Conservation (phyloP, 2,329 filamentous ascomycete genomes). For the Pyrenophora seminiperda region DNA sequence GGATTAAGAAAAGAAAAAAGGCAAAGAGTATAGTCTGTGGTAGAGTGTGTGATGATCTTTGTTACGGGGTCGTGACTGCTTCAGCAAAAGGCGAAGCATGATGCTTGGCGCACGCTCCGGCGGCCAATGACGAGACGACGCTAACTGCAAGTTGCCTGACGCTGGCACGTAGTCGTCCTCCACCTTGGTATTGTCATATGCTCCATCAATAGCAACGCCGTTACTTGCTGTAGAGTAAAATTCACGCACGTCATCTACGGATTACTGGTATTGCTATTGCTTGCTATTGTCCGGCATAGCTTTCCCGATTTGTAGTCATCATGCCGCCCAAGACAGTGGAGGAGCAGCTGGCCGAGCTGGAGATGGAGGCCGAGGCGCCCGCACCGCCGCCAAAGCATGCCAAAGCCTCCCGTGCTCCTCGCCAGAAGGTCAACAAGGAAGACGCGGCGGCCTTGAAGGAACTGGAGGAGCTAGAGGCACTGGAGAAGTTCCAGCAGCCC, state of each 20-base stretch:
- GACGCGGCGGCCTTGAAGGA: slow-evolving; percentile 86
- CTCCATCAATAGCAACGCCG: not conserved
- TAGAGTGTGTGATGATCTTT: slow-evolving; percentile 44
- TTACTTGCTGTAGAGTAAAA: not conserved
- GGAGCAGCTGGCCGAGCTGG: slow-evolving; percentile 55
- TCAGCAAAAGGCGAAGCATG: slow-evolving; percentile 34
- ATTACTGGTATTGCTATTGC: not conserved
- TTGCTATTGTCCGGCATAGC: not conserved
- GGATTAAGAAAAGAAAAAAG: slow-evolving; percentile 24
- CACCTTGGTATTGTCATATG: slow-evolving; percentile 3
- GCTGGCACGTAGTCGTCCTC: slow-evolving; percentile 17
- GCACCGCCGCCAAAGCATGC: slow-evolving; percentile 41
- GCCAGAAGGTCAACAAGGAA: slow-evolving; percentile 48
- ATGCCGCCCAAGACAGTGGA: slow-evolving; percentile 52
- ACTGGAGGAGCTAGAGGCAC: slow-evolving; percentile 72
- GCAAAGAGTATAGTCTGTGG: slow-evolving; percentile 26
- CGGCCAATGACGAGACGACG: slow-evolving; percentile 32
- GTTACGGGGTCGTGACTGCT: slow-evolving; percentile 43
- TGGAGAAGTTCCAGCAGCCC: slow-evolving; percentile 56
- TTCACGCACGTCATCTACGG: not conserved
- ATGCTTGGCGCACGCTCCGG: slow-evolving; percentile 27
- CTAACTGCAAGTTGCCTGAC: slow-evolving; percentile 31
- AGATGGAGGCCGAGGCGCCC: slow-evolving; percentile 42
- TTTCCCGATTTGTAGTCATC: not conserved
- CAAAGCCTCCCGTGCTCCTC: slow-evolving; percentile 55